Percentiles rank a stretch among this genome's conserved stretches.
Evolutionary conservation across 192 early-diverging fungal species (phyloP).

Genomic region (Coemansia sp.): DNA sequence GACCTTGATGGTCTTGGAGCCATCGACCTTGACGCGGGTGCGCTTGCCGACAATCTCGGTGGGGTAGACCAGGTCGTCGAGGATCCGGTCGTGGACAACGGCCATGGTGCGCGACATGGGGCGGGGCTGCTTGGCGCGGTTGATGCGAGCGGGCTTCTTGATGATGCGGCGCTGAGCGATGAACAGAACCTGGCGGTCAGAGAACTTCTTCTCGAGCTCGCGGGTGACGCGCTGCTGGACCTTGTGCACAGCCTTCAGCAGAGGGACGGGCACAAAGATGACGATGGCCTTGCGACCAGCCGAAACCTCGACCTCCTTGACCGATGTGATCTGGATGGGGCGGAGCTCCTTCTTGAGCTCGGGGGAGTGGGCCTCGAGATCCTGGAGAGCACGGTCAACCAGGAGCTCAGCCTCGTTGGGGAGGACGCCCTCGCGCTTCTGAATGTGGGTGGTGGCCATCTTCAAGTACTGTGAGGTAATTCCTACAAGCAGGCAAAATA

Average conservation of each 20-base stretch:
- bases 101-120: slow-evolving; percentile 96
- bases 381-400: slow-evolving; percentile 93
- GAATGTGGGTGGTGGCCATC: slow-evolving; percentile 54
- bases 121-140: slow-evolving; percentile 87
- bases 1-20: slow-evolving; percentile 91
- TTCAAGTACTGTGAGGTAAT: slow-evolving; percentile 27
- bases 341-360: slow-evolving; percentile 97
- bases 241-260: slow-evolving; percentile 94
- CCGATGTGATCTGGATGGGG: slow-evolving; percentile 88
- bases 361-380: slow-evolving; percentile 91
- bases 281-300: slow-evolving; percentile 95
- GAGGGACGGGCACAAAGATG: slow-evolving; percentile 95
- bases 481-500: slow-evolving; percentile 5
- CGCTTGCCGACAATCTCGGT: slow-evolving; percentile 99
- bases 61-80: slow-evolving; percentile 98
- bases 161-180: slow-evolving; percentile 94
- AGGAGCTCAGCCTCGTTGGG: slow-evolving; percentile 85
- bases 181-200: slow-evolving; percentile 96
- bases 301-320: slow-evolving; percentile 96
- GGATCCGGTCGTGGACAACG: slow-evolving; percentile 91
- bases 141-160: slow-evolving; percentile 85
- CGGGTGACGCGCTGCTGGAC: slow-evolving; percentile 93
- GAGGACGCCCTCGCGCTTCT: slow-evolving; percentile 48
- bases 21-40: slow-evolving; percentile 94
- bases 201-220: slow-evolving; percentile 99